These are phyloP conservation scores for Elongisporangium prolatum DNA, from an alignment of 352 stramenopile species.

Conservation along the genomic window DNA sequence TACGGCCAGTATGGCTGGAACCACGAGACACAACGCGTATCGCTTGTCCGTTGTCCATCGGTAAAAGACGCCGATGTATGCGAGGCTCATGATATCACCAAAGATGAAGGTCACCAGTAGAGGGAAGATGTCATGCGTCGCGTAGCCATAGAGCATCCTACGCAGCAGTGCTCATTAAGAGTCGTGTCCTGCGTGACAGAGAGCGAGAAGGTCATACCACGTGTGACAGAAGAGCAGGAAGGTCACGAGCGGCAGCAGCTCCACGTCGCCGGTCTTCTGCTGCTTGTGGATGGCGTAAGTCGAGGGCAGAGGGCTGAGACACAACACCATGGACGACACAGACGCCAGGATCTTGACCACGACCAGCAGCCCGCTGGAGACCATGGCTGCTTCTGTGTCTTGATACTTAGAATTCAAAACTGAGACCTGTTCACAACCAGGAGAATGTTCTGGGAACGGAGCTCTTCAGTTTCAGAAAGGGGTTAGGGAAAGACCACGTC, in stretches of 20 bases:
- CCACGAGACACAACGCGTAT: not conserved
- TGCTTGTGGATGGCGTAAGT: slow-evolving; percentile 36
- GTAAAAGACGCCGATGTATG: slow-evolving; percentile 37
- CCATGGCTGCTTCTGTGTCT: not conserved
- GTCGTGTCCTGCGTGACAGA: not conserved
- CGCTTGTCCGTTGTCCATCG: slow-evolving; percentile 21
- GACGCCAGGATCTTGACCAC: slow-evolving; percentile 30
- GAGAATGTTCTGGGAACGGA: not conserved
- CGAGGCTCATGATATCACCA: slow-evolving; percentile 18
- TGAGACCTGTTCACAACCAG: not conserved
- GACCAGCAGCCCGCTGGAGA: not conserved
- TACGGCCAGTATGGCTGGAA: slow-evolving; percentile 1
- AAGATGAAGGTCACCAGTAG: slow-evolving; percentile 31
- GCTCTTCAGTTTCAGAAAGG: too few species aligned
- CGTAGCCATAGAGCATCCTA: slow-evolving; percentile 28
- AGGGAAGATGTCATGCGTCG: slow-evolving; percentile 35
- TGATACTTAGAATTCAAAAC: not conserved
- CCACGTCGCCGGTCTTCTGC: slow-evolving; percentile 21
- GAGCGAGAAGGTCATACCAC: slow-evolving; percentile 10
- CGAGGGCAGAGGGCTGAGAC: slow-evolving; percentile 26
- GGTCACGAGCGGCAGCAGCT: slow-evolving; percentile 30
- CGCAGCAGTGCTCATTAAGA: not conserved
- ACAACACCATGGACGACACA: slow-evolving; percentile 30
- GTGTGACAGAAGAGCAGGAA: slow-evolving; percentile 35
- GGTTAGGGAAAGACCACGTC: too few species aligned